phyloP scores from a whole-genome alignment of 1,284 basidiomycete genomes.

The Earliella scabrosa region DNA sequence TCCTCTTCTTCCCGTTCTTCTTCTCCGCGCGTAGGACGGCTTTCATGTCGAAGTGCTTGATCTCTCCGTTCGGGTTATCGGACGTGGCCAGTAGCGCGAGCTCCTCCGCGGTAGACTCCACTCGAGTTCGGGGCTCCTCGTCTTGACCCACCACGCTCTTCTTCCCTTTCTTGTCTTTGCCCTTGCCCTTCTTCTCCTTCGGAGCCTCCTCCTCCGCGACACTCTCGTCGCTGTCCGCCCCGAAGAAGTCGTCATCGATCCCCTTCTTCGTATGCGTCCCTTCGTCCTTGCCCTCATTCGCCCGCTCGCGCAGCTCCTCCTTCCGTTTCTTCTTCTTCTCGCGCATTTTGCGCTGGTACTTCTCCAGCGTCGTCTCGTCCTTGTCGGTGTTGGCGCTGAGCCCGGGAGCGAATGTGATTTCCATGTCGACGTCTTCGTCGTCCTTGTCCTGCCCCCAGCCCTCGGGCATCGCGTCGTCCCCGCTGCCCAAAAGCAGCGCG shows the following conservation, averaged over 20 bases:
- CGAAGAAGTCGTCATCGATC: constrained; percentile 75
- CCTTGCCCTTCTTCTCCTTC: constrained; percentile 12
- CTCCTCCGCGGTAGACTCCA: constrained; percentile 58
- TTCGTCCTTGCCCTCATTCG: constrained; percentile 27
- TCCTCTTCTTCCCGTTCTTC: constrained; percentile 55
- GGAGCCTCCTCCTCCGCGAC: constrained; percentile 36
- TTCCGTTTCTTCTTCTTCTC: constrained; percentile 85
- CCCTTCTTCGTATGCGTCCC: constrained; percentile 29
- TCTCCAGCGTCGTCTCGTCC: constrained; percentile 84
- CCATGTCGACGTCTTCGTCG: constrained; percentile 76
- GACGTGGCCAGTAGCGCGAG: constrained; percentile 67
- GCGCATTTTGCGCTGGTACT: constrained; percentile 85
- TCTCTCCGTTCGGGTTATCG: constrained; percentile 56
- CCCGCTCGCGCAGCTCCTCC: constrained; percentile 58
- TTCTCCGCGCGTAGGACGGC: constrained; percentile 90
- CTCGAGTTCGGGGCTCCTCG: constrained; percentile 19
- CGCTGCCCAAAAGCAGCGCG: constrained; percentile 69
- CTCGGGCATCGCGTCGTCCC: constrained; percentile 69
- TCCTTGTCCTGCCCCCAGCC: constrained; percentile 71
- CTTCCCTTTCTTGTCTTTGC: constrained; percentile 28
- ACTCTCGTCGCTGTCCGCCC: constrained; percentile 47
- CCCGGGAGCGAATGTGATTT: constrained; percentile 92
- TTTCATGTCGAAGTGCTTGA: constrained; percentile 91
- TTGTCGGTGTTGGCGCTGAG: constrained; percentile 60
- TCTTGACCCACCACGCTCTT: constrained; percentile 15